These are phyloP conservation scores for Trichophyton rubrum DNA, from an alignment of 2,329 filamentous ascomycete species.

Conservation along the genomic window DNA sequence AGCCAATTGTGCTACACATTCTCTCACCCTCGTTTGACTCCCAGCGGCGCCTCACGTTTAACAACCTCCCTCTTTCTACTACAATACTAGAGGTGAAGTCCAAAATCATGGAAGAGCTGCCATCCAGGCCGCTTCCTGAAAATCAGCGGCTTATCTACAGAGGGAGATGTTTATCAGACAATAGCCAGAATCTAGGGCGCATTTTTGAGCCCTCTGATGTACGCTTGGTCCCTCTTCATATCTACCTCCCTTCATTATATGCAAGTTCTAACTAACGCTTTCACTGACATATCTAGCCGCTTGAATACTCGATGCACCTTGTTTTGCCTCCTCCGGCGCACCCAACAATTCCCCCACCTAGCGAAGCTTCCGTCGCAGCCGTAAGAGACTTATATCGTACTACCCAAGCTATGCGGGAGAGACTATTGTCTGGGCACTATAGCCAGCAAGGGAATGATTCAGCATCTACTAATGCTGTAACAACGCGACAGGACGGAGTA, in stretches of 20 bases:
- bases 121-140: slow-evolving; percentile 33
- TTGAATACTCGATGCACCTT: slow-evolving; percentile 26
- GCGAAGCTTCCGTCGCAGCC: not conserved
- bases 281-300: slow-evolving; percentile 1
- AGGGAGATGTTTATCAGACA: slow-evolving; percentile 41
- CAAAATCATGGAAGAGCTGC: slow-evolving; percentile 39
- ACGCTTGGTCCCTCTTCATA: slow-evolving; percentile 16
- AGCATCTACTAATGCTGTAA: not conserved
- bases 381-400: too few relatives aligned
- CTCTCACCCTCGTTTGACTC: slow-evolving; percentile 31
- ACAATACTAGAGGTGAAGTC: slow-evolving; percentile 43
- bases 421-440: not conserved
- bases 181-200: slow-evolving; percentile 36
- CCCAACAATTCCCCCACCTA: too few relatives aligned
- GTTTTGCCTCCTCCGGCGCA: slow-evolving; percentile 26
- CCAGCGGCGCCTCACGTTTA: slow-evolving; percentile 27
- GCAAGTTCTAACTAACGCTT: not conserved
- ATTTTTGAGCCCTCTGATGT: slow-evolving; percentile 42
- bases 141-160: slow-evolving; percentile 47
- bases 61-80: slow-evolving; percentile 25
- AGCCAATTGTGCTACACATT: slow-evolving; percentile 21
- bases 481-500: not conserved
- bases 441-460: not conserved
- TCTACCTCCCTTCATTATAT: not conserved
- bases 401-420: too few relatives aligned